A percentile compares a stretch with the other conserved stretches of the same genome.
Conservation (phyloP, 306 rosid genomes). For the Vigna unguiculata region DNA sequence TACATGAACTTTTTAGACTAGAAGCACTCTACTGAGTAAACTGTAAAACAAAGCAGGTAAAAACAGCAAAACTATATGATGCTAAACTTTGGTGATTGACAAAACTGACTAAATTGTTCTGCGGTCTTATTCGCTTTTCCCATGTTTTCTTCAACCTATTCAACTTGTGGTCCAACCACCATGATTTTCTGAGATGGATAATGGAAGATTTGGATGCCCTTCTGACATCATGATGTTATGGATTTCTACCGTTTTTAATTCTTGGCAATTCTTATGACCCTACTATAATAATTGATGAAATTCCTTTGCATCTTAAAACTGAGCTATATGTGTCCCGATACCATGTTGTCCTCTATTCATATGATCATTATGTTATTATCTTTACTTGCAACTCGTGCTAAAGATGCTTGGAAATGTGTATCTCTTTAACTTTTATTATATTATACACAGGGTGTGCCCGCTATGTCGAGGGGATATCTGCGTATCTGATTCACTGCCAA, state of each 20-base stretch:
- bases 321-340: slow-evolving; percentile 23
- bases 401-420: slow-evolving; percentile 28
- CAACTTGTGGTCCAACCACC: slow-evolving; percentile 6
- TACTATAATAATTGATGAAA: slow-evolving; percentile 17
- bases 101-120: background rate
- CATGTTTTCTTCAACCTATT: slow-evolving; percentile 4
- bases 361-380: slow-evolving; percentile 25
- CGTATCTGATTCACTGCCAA: slow-evolving; percentile 59
- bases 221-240: slow-evolving; percentile 13
- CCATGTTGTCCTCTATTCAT: slow-evolving; percentile 35
- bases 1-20: background rate
- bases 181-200: slow-evolving; percentile 19
- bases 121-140: background rate
- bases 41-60: slow-evolving; percentile 1
- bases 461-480: slow-evolving; percentile 93
- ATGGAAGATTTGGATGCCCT: background rate
- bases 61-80: background rate
- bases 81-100: background rate
- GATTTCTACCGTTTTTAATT: slow-evolving; percentile 9
- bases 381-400: slow-evolving; percentile 26
- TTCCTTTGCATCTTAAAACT: slow-evolving; percentile 18
- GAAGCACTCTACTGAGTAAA: slow-evolving; percentile 14
- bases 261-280: slow-evolving; percentile 35
- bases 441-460: slow-evolving; percentile 92
- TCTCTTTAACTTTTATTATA: slow-evolving; percentile 29